Evolutionary conservation across 2,329 filamentous ascomycete genomes (phyloP).

Genomic region (Colletotrichum sp.): DNA sequence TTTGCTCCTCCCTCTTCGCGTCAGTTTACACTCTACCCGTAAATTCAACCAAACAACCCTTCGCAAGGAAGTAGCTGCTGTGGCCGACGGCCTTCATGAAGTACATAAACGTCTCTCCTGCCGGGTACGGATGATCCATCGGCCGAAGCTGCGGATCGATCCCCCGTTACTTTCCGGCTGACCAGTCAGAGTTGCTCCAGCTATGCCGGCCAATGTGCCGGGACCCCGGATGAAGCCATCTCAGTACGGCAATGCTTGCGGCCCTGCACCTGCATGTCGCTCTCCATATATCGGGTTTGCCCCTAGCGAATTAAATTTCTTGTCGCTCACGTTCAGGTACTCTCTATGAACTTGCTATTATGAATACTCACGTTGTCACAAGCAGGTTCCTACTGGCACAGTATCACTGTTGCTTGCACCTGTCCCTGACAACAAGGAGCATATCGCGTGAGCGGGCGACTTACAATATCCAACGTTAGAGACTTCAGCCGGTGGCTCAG

Average conservation of each 20-base stretch:
- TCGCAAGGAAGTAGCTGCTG: neutral
- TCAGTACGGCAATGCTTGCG: constrained; percentile 17
- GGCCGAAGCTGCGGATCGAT: neutral
- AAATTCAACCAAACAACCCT: neutral
- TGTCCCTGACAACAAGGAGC: neutral
- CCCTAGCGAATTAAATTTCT: neutral
- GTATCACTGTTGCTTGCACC: neutral
- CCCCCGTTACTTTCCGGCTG: neutral
- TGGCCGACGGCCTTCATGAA: neutral
- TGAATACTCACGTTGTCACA: neutral
- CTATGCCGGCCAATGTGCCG: neutral
- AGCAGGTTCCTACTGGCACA: neutral
- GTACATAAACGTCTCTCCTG: neutral
- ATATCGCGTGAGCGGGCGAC: neutral
- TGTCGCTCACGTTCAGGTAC: neutral
- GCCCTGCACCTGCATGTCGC: neutral
- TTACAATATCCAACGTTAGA: neutral
- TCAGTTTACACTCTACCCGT: neutral
- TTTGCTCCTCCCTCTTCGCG: neutral
- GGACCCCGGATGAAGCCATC: constrained; percentile 1
- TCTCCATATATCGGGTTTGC: neutral
- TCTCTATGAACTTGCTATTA: neutral
- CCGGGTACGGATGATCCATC: neutral
- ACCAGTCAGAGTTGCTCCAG: neutral
- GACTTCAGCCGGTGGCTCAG: neutral